Evolutionary conservation across 805 yeast species (phyloP).

Genomic region (Komagataella pseudopastoris): DNA sequence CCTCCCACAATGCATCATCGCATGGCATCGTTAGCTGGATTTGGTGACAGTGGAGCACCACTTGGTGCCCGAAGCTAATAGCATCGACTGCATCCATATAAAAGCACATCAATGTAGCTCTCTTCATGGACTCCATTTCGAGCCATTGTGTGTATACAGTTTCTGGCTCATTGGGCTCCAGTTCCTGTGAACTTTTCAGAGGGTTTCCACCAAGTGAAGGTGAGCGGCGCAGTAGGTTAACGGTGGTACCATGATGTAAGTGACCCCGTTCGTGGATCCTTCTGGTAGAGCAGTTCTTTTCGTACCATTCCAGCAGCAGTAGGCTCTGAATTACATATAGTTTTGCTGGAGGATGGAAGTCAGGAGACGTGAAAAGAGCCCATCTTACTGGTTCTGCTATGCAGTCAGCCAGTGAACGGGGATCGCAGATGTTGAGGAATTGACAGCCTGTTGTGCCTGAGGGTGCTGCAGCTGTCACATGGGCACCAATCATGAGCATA

Average conservation of each 20-base stretch:
- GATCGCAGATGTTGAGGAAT: slow-evolving; percentile 6
- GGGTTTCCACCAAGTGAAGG: slow-evolving; percentile 6
- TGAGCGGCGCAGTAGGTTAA: slow-evolving; percentile 3
- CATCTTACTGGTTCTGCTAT: slow-evolving; percentile 53
- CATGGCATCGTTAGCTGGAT: slow-evolving; percentile 51
- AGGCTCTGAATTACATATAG: slow-evolving; percentile 70
- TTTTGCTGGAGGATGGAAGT: slow-evolving; percentile 64
- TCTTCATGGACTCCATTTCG: slow-evolving; percentile 63
- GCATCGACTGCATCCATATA: slow-evolving; percentile 72
- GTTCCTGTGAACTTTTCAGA: slow-evolving; percentile 12
- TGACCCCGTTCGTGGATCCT: slow-evolving; percentile 70
- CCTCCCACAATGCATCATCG: slow-evolving; percentile 45
- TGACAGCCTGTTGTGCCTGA: not conserved
- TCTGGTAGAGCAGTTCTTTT: slow-evolving; percentile 59
- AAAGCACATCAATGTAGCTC: slow-evolving; percentile 73
- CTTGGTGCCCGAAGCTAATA: slow-evolving; percentile 63
- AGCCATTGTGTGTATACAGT: slow-evolving; percentile 54
- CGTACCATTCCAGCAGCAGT: slow-evolving; percentile 64
- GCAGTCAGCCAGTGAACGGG: slow-evolving; percentile 26
- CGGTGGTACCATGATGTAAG: slow-evolving; percentile 65
- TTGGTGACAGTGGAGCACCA: slow-evolving; percentile 43
- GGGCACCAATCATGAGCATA: slow-evolving; percentile 45
- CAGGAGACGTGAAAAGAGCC: slow-evolving; percentile 54
- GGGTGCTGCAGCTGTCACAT: slow-evolving; percentile 15
- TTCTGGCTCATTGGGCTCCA: slow-evolving; percentile 9